These are phyloP conservation scores for Pythium sukuiense DNA, from an alignment of 352 stramenopile genomes.

Conservation along the genomic window DNA sequence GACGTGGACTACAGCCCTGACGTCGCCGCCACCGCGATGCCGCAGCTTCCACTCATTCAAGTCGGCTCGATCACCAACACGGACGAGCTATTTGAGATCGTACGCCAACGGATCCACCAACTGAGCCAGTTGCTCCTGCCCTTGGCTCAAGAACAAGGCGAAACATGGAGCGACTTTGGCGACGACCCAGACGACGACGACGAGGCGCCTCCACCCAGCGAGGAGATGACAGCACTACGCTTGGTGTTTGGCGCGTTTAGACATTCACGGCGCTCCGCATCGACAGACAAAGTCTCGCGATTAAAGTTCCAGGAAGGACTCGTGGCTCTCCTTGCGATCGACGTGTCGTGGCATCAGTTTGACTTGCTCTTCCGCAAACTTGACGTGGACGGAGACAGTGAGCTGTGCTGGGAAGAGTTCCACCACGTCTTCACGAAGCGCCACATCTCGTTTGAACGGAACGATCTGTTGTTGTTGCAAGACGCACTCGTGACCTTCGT, in stretches of 20 bases:
- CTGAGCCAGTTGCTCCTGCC: constrained; percentile 31
- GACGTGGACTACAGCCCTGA: neutral
- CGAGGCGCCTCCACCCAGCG: constrained; percentile 5
- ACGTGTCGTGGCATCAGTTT: constrained; percentile 55
- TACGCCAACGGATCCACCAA: constrained; percentile 43
- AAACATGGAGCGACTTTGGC: constrained; percentile 51
- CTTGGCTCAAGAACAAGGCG: constrained; percentile 23
- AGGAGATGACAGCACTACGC: constrained; percentile 31
- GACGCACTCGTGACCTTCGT: constrained; percentile 44
- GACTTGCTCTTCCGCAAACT: constrained; percentile 52
- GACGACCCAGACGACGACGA: constrained; percentile 36
- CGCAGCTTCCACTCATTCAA: constrained; percentile 36
- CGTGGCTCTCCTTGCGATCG: constrained; percentile 32
- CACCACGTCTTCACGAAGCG: constrained; percentile 32
- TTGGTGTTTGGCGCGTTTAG: constrained; percentile 41
- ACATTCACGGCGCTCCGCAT: constrained; percentile 7
- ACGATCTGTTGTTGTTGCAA: constrained; percentile 39
- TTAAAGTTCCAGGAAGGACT: constrained; percentile 47
- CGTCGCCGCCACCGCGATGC: neutral
- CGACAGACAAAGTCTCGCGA: constrained; percentile 34
- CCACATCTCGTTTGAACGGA: constrained; percentile 31
- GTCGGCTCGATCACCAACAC: constrained; percentile 47
- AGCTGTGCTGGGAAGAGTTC: constrained; percentile 46
- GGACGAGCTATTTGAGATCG: constrained; percentile 51
- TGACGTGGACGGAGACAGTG: constrained; percentile 35